Base-by-base conservation (phyloP, 2,329 filamentous ascomycete species). In the Colletotrichum acutatum region DNA sequence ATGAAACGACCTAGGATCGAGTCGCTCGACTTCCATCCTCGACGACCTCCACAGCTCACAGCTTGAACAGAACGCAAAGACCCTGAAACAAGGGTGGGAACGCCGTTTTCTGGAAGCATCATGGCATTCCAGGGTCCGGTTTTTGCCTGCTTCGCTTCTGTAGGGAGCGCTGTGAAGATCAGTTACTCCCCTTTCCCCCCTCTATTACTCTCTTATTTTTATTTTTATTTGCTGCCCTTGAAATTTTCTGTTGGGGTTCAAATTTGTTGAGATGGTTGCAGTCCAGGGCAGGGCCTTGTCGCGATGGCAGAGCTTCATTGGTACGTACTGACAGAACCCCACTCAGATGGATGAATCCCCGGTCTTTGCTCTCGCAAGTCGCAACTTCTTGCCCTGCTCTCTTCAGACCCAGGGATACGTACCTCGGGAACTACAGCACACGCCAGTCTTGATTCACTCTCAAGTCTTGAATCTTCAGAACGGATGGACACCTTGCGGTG, bases 171-270 rank as follows among this genome's bases (percentile, higher is more conserved):
- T 42, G 37, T 19, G 46, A 32, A 65, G 26, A 60, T 71, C 22
- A 14, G 60, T 66, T 34, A 37, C 26, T 22, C 66, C 59, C 58
- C 58, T 24, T 65, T 54, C 16, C 9, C 8, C 34, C 53, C 37
- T 42, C 37, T 19, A 42, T 42, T 49, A 19, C 37, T 16, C 34
- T 46, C 11, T 42, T 34, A 42, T 19, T 16, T 26, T 22, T 30
- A 30, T 64, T 46, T 52, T 49, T 28, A 60, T 12, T 24, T 69
- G 30, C 53, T 59, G 53, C 53, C 32, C 63, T 46, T 49, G 66
- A 71, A 66, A 66, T 73, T 73, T 73, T 73, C 71, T 73, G 71
- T 73, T 73, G 71, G 71, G 68, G 66, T 61, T 59, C 24, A 8
- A 49, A 49, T 71, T 73, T 73, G 71, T 73, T 73, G 71, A 66